Evolutionary conservation across 352 stramenopile genomes (phyloP).

Genomic region (Globisporangium echinulatum): DNA sequence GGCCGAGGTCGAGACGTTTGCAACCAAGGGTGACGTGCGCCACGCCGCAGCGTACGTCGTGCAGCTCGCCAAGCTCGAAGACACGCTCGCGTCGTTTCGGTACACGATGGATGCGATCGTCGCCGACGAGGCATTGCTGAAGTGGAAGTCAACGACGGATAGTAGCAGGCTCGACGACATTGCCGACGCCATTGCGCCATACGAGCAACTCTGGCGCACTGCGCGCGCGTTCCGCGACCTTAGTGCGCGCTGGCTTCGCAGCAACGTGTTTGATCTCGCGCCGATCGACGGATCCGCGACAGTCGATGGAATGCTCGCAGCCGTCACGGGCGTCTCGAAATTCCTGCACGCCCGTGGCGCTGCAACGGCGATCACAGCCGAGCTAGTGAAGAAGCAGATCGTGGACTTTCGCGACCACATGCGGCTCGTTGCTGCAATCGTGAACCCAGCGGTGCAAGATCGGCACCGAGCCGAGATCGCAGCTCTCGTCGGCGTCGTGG

Average conservation of each 20-base stretch:
- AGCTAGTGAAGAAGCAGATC: slow-evolving; percentile 78
- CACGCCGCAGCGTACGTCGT: slow-evolving; percentile 74
- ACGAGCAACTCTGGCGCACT: slow-evolving; percentile 71
- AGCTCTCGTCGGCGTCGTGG: slow-evolving; percentile 27
- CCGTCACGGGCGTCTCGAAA: slow-evolving; percentile 48
- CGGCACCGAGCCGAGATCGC: slow-evolving; percentile 60
- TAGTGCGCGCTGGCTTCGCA: slow-evolving; percentile 50
- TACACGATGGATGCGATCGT: slow-evolving; percentile 48
- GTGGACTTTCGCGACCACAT: slow-evolving; percentile 65
- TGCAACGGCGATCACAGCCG: slow-evolving; percentile 51
- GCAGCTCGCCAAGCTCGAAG: slow-evolving; percentile 67
- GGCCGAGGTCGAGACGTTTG: slow-evolving; percentile 54
- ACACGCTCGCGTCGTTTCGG: slow-evolving; percentile 47
- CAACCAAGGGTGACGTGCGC: slow-evolving; percentile 70
- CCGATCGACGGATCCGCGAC: slow-evolving; percentile 36
- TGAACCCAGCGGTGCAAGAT: slow-evolving; percentile 61
- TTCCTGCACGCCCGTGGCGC: slow-evolving; percentile 47
- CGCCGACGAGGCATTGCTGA: slow-evolving; percentile 55
- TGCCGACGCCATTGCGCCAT: slow-evolving; percentile 63
- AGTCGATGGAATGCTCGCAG: slow-evolving; percentile 51
- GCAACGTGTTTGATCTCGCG: slow-evolving; percentile 64
- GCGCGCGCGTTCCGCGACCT: slow-evolving; percentile 71
- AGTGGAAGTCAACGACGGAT: slow-evolving; percentile 57
- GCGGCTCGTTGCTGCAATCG: slow-evolving; percentile 53
- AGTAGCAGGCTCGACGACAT: slow-evolving; percentile 75